Percentiles rank a stretch among this genome's conserved stretches.
Conservation (phyloP, 2,329 filamentous ascomycete species). For the Penicillium fuscoglaucum region DNA sequence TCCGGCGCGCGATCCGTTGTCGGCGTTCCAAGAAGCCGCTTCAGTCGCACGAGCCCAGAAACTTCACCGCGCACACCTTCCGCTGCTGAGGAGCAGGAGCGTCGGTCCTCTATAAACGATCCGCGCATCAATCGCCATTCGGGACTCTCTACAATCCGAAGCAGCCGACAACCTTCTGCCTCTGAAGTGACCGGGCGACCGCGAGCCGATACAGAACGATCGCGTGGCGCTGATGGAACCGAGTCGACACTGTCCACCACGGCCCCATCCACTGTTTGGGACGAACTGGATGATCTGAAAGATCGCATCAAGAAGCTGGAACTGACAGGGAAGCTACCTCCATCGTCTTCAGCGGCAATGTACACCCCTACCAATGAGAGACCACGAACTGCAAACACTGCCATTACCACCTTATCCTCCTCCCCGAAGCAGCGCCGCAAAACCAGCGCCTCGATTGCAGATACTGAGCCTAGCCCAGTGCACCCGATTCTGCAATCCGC, state of each 20-base stretch:
- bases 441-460: constrained; percentile 42
- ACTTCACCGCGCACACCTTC: constrained; percentile 34
- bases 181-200: constrained; percentile 39
- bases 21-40: constrained; percentile 38
- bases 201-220: constrained; percentile 36
- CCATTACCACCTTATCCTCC: constrained; percentile 83
- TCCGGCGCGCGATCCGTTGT: constrained; percentile 39
- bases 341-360: constrained; percentile 78
- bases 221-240: constrained; percentile 60
- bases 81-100: constrained; percentile 32
- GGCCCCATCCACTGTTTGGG: constrained; percentile 92
- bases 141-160: constrained; percentile 37
- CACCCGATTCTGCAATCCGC: constrained; percentile 81
- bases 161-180: constrained; percentile 37
- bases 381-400: constrained; percentile 86
- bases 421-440: constrained; percentile 74
- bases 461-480: constrained; percentile 53
- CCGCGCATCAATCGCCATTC: constrained; percentile 37
- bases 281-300: constrained; percentile 93
- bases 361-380: constrained; percentile 74
- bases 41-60: constrained; percentile 40
- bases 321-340: constrained; percentile 80
- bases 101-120: constrained; percentile 36
- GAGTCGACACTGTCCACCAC: constrained; percentile 87
- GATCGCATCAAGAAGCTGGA: constrained; percentile 89